A percentile compares a stretch with the other conserved stretches of the same genome.
Evolutionary conservation across 352 stramenopile species (phyloP).

Genomic region (Phytopythium chamaehyphon): DNA sequence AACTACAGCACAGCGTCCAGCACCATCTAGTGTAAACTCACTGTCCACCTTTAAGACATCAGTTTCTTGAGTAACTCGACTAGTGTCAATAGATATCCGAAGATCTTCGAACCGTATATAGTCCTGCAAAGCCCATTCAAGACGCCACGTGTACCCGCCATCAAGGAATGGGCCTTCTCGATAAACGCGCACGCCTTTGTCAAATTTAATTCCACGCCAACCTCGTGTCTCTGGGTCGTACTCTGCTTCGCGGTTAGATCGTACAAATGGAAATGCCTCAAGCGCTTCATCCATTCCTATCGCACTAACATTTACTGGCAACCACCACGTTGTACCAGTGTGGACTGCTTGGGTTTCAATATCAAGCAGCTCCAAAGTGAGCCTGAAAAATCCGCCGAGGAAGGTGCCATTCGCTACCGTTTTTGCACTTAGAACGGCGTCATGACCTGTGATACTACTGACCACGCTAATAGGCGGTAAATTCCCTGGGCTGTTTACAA

Average conservation of each 20-base stretch:
- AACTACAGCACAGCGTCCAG: slow-evolving; percentile 44
- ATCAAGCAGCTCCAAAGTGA: slow-evolving; percentile 52
- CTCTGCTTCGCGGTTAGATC: slow-evolving; percentile 60
- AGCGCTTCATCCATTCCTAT: slow-evolving; percentile 71
- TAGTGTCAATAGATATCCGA: slow-evolving; percentile 52
- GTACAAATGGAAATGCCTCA: slow-evolving; percentile 61
- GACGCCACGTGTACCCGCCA: slow-evolving; percentile 64
- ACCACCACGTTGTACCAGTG: slow-evolving; percentile 48
- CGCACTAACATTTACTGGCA: slow-evolving; percentile 69
- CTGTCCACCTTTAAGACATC: slow-evolving; percentile 53
- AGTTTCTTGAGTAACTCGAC: slow-evolving; percentile 57
- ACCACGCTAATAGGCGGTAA: slow-evolving; percentile 53
- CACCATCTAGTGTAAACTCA: slow-evolving; percentile 34
- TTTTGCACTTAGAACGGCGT: slow-evolving; percentile 17
- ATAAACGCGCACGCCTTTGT: slow-evolving; percentile 70
- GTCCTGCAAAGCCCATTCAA: slow-evolving; percentile 72
- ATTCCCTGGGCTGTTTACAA: slow-evolving; percentile 54
- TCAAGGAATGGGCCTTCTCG: slow-evolving; percentile 65
- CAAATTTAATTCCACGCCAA: slow-evolving; percentile 51
- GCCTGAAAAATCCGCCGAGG: slow-evolving; percentile 51
- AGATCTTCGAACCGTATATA: slow-evolving; percentile 71
- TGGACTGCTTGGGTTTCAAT: slow-evolving; percentile 29
- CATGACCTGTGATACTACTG: slow-evolving; percentile 25
- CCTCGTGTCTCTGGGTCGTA: slow-evolving; percentile 49
- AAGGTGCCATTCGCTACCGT: slow-evolving; percentile 77